Evolutionary conservation across 2,329 filamentous ascomycete species (phyloP).

Genomic region (Exophiala lecanii-corni): DNA sequence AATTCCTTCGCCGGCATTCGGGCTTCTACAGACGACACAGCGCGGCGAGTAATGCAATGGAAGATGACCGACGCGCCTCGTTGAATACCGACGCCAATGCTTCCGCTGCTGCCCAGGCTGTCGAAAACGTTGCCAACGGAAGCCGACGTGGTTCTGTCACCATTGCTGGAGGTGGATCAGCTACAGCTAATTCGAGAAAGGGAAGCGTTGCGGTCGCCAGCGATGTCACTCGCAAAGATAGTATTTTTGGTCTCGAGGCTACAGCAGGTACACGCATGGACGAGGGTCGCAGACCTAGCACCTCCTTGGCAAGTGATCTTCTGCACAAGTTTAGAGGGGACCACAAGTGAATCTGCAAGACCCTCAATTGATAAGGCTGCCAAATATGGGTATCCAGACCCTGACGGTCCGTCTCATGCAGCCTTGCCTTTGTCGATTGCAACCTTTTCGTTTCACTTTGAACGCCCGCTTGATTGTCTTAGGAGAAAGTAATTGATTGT

Average conservation of each 20-base stretch:
- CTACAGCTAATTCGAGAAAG: conserved; percentile 22
- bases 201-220: conserved; percentile 27
- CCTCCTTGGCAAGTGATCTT: conserved; percentile 25
- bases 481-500: no score
- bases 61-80: conserved; percentile 23
- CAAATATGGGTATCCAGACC: no score
- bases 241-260: conserved; percentile 25
- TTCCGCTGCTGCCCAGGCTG: conserved; percentile 17
- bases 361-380: no score
- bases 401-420: no score
- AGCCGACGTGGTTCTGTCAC: conserved; percentile 16
- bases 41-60: conserved; percentile 23
- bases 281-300: conserved; percentile 22
- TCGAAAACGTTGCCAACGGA: conserved; percentile 16
- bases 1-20: conserved; percentile 26
- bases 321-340: conserved; percentile 25
- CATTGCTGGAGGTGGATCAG: conserved; percentile 20
- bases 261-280: conserved; percentile 22
- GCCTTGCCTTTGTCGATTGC: no score
- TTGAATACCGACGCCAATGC: conserved; percentile 20
- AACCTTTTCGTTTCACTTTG: no score
- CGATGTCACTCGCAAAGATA: conserved; percentile 25
- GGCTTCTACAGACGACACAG: conserved; percentile 26
- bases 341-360: no score
- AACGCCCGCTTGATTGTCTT: no score